Evolutionary conservation across 2,329 filamentous ascomycete genomes (phyloP), one percentile per base, ranked within the genome.

Genomic region (Ascocoryne sarcoides): DNA sequence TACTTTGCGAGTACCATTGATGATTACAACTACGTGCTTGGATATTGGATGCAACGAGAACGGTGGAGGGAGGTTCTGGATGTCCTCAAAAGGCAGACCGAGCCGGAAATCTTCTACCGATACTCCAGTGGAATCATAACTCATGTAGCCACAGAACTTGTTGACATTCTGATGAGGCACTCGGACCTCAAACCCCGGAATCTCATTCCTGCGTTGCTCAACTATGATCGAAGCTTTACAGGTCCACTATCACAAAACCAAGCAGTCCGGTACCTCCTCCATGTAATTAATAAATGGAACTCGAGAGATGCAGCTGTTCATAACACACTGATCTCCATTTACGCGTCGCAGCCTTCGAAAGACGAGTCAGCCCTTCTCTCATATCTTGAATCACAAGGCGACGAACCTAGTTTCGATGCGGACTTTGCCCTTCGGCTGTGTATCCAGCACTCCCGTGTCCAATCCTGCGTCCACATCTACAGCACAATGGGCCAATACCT

Each of bases 61-160:
- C 78, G 85, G 53, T 98, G 92, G 92, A 65, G 69, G 4, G 88
- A 95, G 54, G 87, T 88, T 2, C 69, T 98, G 50, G 76, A 78
- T 40, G 88, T 96, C 30, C 70, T 98, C 38, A 94, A 95, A 66
- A 88, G 84, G 62, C 92, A 98, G 64, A 94, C 82, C 4, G 84
- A 94, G 37, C 77, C 86, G 0, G 87, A 94, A 37, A 85, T 94
- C 33, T 98, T 96, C 64, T 96, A 96, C 68, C 83, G 86, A 48
- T 95, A 96, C 62, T 92, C 87, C 67, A 95, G 83, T 55, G 89
- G 96, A n/a, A 73, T 98, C 35, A 95, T 98, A 83, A 82, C 80
- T 12, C 85, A 95, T 58, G 81, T 81, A 3, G 79, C 90, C 0
- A 75, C 82, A 4, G 89, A 94, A 38, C 69, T 94, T 17, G 84